Evolutionary conservation across 73 alveolate genomes (phyloP), one percentile per base, ranked within the genome.

Genomic region (Effrenium voratum): DNA sequence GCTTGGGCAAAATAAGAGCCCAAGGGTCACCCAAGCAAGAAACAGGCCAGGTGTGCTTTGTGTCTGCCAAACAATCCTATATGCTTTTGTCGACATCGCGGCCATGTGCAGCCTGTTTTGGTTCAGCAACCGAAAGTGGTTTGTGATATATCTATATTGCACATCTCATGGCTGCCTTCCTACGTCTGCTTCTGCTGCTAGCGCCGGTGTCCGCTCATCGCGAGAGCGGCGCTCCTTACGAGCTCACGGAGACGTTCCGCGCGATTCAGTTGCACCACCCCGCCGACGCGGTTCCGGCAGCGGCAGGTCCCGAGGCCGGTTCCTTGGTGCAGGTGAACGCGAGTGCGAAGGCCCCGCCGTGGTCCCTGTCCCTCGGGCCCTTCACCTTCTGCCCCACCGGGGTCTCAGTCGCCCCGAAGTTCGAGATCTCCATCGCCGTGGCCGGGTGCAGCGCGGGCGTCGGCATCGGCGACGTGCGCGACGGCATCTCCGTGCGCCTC

Each of bases 391-490:
- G 82, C 82, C 49, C n/a, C 46, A 72, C 82, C 26, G 82, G 82
- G 49, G 8, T 72, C 19, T 34, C 82, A 44, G 49, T 72, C 49
- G 50, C 82, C 6, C 82, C 82, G 80, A 72, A 47, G 82, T 72
- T 72, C 28, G 82, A 72, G 32, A 72, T 72, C 46, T 44, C 34
- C 0, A 47, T 72, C 49, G 82, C n/a, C n/a, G 82, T 72, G 45
- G 82, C 49, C 26, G 82, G 82, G 38, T 72, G 82, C 38, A 47
- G 82, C 34, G 82, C 32, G 26, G 38, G 3, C 5, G 49, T 30
- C 38, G 82, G 82, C 49, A 3, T 72, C 15, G 82, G 82, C 16
- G 82, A 72, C 32, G 82, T 72, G 82, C 82, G 82, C 13, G 82
- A 72, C 6, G 82, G 82, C 49, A n/a, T 72, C 28, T 72, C 82